Evolutionary conservation across 352 stramenopile species (phyloP), one percentile per base, ranked within the genome.

Genomic region (Phytophthora meadii): DNA sequence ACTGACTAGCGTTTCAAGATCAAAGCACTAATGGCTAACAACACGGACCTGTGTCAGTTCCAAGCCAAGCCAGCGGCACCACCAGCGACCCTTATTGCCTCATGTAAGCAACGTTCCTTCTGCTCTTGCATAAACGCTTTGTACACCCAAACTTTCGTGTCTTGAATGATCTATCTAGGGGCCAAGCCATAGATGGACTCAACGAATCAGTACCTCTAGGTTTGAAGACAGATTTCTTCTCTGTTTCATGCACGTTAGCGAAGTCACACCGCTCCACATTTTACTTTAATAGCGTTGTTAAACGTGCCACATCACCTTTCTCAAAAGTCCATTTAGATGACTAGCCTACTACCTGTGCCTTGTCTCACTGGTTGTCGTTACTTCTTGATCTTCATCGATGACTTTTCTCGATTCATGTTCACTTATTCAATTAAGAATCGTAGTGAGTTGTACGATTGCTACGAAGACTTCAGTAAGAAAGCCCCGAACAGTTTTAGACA

Each of bases 341-440:
- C 5, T 1, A 7, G 5, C 4, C 28, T 7, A 9, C 28, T 10
- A 10, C 37, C 40, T 45, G 41, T 46, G 36, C 25, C 45, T 17
- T 59, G 54, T 5, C 61, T 64, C 15, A 54, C 47, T 62, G 54
- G 54, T 24, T 64, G 39, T 14, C 56, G 57, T 4, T 74, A 66
- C 19, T 66, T 74, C 44, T 14, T 57, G 10, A 48, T 66, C 34
- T 72, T 72, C 34, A 72, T 72, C n/a, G 65, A 64, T 41, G 65
- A 68, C 48, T 66, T 60, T 46, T 54, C 59, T 22, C 52, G 49
- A 27, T 70, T 56, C 44, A 66, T 60, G 54, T 70, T 60, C 40
- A 57, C 55, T 11, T 71, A 68, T 10, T 7, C 56, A 1, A 68
- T 71, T 0, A 61, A 56, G 17, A 40, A 30, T 1, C 49, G 45